Evolutionary conservation across 345 rosid genomes (phyloP).

Genomic region (Odontarrhena argentea): DNA sequence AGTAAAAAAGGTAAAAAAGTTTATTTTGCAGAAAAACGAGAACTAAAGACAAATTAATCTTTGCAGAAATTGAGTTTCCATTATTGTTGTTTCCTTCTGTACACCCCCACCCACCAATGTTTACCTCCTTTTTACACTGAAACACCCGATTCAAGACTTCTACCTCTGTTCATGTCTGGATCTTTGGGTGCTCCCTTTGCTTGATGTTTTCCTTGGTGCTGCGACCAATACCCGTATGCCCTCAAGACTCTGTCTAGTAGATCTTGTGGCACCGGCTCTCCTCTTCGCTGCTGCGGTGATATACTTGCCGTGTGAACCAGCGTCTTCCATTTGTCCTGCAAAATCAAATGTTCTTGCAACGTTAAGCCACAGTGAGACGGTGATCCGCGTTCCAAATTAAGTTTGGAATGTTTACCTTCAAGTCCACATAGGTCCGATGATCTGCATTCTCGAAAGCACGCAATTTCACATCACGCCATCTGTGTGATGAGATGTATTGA

Average conservation of each 20-base stretch:
- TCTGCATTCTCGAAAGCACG: conserved; percentile 70
- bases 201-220: conserved; percentile 72
- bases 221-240: conserved; percentile 81
- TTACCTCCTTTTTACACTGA: conserved; percentile 38
- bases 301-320: conserved; percentile 88
- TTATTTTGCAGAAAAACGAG: conserved; percentile 16
- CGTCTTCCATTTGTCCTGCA: conserved; percentile 95
- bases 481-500: conserved; percentile 40
- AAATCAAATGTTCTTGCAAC: conserved; percentile 23
- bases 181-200: conserved; percentile 52
- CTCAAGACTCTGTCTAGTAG: conserved; percentile 77
- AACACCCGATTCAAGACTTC: conserved; percentile 39
- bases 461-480: conserved; percentile 87
- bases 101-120: conserved; percentile 37
- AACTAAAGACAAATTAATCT: conserved; percentile 33
- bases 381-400: conserved; percentile 5
- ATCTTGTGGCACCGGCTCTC: conserved; percentile 90
- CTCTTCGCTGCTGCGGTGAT: conserved; percentile 84
- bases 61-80: conserved; percentile 37
- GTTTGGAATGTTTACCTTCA: conserved; percentile 54
- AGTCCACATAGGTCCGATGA: conserved; percentile 75
- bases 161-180: conserved; percentile 31
- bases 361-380: not conserved
- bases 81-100: conserved; percentile 40
- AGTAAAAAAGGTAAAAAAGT: not conserved